Evolutionary conservation across 441 rosid species (phyloP).

Genomic region (Gossypium aridum): DNA sequence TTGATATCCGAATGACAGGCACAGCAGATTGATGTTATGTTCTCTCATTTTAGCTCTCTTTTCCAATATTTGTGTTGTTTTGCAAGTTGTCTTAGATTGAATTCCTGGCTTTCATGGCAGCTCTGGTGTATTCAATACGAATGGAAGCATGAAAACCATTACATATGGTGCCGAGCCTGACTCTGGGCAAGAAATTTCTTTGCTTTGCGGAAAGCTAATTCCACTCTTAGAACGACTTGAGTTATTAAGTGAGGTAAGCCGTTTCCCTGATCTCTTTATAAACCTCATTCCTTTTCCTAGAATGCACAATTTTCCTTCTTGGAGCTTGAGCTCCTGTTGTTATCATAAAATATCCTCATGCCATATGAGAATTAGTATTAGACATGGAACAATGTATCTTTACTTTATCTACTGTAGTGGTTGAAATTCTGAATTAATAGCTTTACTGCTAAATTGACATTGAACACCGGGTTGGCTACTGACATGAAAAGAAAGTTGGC

Average conservation of each 20-base stretch:
- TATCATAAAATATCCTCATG: not conserved
- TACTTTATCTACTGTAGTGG: not conserved
- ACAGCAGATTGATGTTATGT: not conserved
- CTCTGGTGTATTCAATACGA: slow-evolving; percentile 29
- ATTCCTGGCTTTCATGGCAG: slow-evolving; percentile 27
- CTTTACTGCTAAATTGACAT: not conserved
- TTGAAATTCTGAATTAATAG: not conserved
- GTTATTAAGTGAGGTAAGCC: slow-evolving; percentile 69
- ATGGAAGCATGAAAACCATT: slow-evolving; percentile 23
- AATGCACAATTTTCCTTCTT: not conserved
- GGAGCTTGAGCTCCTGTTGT: not conserved
- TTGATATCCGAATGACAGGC: not conserved
- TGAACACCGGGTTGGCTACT: not conserved
- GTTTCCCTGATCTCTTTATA: slow-evolving; percentile 5
- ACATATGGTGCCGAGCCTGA: slow-evolving; percentile 40
- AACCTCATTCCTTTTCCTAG: not conserved
- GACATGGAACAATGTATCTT: not conserved
- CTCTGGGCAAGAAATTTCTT: slow-evolving; percentile 34
- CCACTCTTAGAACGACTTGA: slow-evolving; percentile 77
- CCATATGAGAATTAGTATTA: not conserved
- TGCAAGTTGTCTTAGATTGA: not conserved
- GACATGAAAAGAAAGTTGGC: not conserved
- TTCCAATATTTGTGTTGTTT: not conserved
- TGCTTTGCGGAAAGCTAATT: slow-evolving; percentile 53
- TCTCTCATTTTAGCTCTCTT: too few species aligned